These are phyloP conservation scores for Aspergillus unguis DNA, from an alignment of 2,329 filamentous ascomycete genomes.

Conservation along the genomic window DNA sequence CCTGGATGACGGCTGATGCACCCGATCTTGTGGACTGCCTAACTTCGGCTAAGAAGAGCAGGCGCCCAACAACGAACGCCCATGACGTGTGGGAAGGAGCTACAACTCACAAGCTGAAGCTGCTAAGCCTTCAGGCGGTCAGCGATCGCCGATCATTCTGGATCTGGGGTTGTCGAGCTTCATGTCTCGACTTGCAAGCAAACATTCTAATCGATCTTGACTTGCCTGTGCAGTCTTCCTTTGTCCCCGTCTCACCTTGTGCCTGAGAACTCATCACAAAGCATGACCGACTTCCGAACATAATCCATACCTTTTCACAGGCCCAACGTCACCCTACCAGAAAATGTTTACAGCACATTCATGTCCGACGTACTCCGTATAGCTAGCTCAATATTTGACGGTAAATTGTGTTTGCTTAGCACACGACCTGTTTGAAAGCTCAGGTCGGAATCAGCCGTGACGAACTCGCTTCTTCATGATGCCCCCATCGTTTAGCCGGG, in stretches of 20 bases:
- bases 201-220: background rate
- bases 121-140: constrained; percentile 12
- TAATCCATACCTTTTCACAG: background rate
- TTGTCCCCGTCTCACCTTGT: too few relatives aligned
- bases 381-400: background rate
- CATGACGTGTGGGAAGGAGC: constrained; percentile 6
- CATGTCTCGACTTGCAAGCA: background rate
- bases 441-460: background rate
- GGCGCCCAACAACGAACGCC: background rate
- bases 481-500: constrained; percentile 18
- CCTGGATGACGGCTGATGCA: constrained; percentile 6
- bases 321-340: background rate
- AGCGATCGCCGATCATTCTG: constrained; percentile 11
- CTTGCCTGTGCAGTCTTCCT: too few relatives aligned
- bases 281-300: background rate
- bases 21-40: constrained; percentile 9
- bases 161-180: background rate
- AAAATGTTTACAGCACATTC: background rate
- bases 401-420: background rate
- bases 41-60: constrained; percentile 3
- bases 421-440: background rate
- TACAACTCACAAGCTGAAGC: background rate
- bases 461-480: constrained; percentile 14
- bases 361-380: background rate
- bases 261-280: too few relatives aligned